Evolutionary conservation across 1,284 basidiomycete genomes (phyloP), one percentile per base, ranked within the genome.

Genomic region (Rhodotorula sp.): DNA sequence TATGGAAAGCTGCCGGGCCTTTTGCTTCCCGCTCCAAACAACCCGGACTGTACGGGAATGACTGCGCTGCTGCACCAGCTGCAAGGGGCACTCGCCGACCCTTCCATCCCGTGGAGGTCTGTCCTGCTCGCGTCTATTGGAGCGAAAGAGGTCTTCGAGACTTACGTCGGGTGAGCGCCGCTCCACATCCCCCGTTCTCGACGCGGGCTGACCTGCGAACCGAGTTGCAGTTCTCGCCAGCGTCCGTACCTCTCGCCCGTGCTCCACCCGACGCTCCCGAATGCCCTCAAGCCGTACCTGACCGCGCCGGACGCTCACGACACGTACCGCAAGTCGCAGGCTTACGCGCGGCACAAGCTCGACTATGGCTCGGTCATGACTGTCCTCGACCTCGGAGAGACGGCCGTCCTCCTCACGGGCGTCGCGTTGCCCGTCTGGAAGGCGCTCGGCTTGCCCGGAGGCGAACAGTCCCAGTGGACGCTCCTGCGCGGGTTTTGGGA

Each of bases 291-390:
- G 55, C 71, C 73, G n/a, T 77, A 75, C 73, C 71, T 78, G 47
- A 60, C 71, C 55, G 55, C 73, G 10, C 43, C 56, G 48, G 62
- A 64, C 38, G 47, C 67, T 7, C 57, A 71, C 18, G 57, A 71
- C 2, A 71, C 68, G 21, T 68, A 73, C 69, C 57, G 34, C 71
- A 97, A 97, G 79, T 94, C 93, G 1, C 95, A 98, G 81, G 82
- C 84, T 38, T 99, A 99, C 83, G 92, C 93, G 26, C 87, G 86
- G 62, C 92, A 95, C 85, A 97, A 98, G 83, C 90, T 93, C n/a
- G 86, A 87, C 77, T 95, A 91, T 81, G 86, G 87, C 1, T 83
- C 97, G 60, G 80, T 93, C 73, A 87, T 89, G 0, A 87, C 88
- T 1, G 74, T 94, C 67, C 87, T 89, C 80, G 88, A 88, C 78